These are phyloP conservation scores for Vitis rotundifolia DNA, from an alignment of 164 flowering plant genomes.

Conservation along the genomic window DNA sequence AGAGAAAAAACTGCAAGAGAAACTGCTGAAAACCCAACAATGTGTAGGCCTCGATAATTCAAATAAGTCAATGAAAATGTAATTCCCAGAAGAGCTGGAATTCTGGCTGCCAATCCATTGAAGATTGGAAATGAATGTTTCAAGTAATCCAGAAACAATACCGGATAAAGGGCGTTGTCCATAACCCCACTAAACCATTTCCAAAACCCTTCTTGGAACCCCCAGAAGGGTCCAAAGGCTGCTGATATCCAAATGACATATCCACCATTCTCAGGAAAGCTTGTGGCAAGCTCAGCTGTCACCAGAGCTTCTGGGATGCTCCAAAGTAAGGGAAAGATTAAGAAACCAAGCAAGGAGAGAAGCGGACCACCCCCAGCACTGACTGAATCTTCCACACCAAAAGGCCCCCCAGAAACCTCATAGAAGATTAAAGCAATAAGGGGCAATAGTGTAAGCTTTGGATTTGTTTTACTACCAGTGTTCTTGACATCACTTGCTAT, in stretches of 20 bases:
- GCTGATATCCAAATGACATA: constrained; percentile 87
- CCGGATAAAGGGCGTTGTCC: constrained; percentile 90
- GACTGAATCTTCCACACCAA: constrained; percentile 90
- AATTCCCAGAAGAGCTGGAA: constrained; percentile 71
- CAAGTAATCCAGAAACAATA: constrained; percentile 82
- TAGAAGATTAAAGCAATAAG: constrained; percentile 83
- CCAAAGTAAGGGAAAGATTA: constrained; percentile 82
- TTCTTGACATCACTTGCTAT: constrained; percentile 20
- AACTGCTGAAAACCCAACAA: constrained; percentile 80
- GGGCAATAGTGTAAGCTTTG: constrained; percentile 68
- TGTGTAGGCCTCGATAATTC: constrained; percentile 75
- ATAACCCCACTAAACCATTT: constrained; percentile 95
- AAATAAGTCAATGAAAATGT: constrained; percentile 73
- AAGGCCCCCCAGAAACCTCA: constrained; percentile 95
- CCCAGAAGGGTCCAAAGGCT: constrained; percentile 95
- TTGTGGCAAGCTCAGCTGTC: constrained; percentile 86
- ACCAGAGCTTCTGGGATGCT: constrained; percentile 89
- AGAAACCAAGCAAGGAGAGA: constrained; percentile 73
- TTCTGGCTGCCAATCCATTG: constrained; percentile 42
- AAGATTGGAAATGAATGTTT: constrained; percentile 74
- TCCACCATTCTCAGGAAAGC: constrained; percentile 86
- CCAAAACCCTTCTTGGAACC: constrained; percentile 92
- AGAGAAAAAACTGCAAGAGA: constrained; percentile 73
- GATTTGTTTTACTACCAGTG: constrained; percentile 28
- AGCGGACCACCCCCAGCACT: constrained; percentile 82